Conservation (phyloP, 1,284 basidiomycete species). For the Leccinum pachyderme region DNA sequence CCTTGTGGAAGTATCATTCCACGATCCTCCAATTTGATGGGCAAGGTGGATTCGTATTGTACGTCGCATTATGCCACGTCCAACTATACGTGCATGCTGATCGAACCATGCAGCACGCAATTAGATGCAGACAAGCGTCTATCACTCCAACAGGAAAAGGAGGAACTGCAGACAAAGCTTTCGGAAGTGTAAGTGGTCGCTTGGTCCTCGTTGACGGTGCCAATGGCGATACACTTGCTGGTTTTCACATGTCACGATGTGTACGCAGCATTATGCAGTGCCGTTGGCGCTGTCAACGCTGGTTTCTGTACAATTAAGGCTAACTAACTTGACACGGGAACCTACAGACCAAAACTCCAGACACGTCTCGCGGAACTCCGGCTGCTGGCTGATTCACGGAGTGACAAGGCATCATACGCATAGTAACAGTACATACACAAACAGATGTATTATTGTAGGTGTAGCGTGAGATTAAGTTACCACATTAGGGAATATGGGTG, state of each 20-base stretch:
- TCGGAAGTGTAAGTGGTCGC: constrained; percentile 65
- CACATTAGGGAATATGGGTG: neutral
- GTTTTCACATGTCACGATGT: neutral
- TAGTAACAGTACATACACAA: neutral
- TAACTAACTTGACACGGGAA: constrained; percentile 2
- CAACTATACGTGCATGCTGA: neutral
- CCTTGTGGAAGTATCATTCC: constrained; percentile 93
- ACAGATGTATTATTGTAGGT: too few species aligned
- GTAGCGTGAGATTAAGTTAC: constrained; percentile 8
- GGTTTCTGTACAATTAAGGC: neutral
- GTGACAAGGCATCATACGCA: neutral
- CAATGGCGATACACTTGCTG: neutral
- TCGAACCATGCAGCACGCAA: constrained; percentile 59
- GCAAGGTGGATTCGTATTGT: constrained; percentile 85
- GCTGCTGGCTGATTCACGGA: constrained; percentile 18
- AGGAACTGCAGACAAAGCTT: constrained; percentile 75
- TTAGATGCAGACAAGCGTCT: constrained; percentile 91
- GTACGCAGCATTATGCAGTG: neutral
- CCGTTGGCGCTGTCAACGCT: neutral
- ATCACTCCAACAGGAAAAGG: constrained; percentile 93
- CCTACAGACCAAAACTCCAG: constrained; percentile 73
- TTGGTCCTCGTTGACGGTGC: neutral
- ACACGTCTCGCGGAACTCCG: constrained; percentile 71
- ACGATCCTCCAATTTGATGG: constrained; percentile 90
- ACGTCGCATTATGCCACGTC: constrained; percentile 33